Evolutionary conservation across 306 rosid genomes (phyloP), one percentile per base, ranked within the genome.

Genomic region (Senna siamea): DNA sequence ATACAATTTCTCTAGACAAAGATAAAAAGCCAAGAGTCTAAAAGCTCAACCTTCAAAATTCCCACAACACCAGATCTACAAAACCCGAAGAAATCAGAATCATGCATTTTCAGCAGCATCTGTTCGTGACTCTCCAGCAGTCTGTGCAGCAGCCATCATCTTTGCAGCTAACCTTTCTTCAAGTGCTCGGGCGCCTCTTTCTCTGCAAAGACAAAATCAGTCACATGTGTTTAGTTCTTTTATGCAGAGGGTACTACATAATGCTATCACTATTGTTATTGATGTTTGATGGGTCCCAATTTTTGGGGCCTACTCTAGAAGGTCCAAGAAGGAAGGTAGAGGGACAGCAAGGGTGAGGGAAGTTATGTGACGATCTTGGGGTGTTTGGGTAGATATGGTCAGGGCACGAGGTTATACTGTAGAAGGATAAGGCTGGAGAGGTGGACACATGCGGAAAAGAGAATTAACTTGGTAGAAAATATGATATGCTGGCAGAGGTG

Each of bases 111-210:
- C 88, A 4, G 81, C 35, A 30, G 90, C 87, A 84, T 80, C 88
- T 76, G 76, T 73, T 32, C 52, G 79, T 11, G 79, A 70, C 80
- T 86, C 96, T 69, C 86, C 87, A 11, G 86, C 81, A 58, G 84
- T 66, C 23, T 18, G 71, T 10, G 79, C 77, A 70, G 88, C 81
- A 50, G 85, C 96, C 83, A 90, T 74, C 80, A 87, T 90, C 79
- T 93, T 96, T 5, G 94, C 78, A n/a, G 93, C 96, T 75, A 91
- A 56, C 78, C 98, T 89, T 78, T 93, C 98, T 83, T 94, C 98
- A 54, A 94, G 88, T 26, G 97, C 98, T 69, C 98, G 84, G 54
- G 96, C 98, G 54, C 97, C 97, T 80, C 96, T 85, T 83, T 89
- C 98, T 57, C 97, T 94, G 80, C 85, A 82, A 74, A 59, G 61